Percentiles rank a stretch among this genome's conserved stretches.
Evolutionary conservation across 495 filamentous ascomycete genomes (phyloP).

Genomic region (Aspergillus sclerotioniger): DNA sequence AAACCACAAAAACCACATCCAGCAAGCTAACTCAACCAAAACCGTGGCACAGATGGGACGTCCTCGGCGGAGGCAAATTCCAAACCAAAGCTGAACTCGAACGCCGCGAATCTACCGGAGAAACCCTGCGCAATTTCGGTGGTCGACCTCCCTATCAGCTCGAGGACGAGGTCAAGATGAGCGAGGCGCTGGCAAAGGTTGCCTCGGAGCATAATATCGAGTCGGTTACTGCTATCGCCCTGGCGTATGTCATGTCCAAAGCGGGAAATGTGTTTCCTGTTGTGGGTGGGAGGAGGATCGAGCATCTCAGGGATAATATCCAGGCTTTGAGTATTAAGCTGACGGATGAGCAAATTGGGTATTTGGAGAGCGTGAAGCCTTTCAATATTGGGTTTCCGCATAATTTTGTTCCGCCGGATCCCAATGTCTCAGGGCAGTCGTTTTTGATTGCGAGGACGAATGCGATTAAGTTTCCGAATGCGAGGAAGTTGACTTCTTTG

Average conservation of each 20-base stretch:
- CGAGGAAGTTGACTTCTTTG: neutral
- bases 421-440: neutral
- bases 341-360: constrained; percentile 53
- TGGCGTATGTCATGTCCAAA: constrained; percentile 74
- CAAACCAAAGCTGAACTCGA: constrained; percentile 36
- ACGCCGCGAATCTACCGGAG: constrained; percentile 29
- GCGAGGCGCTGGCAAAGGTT: constrained; percentile 49
- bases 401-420: neutral
- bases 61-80: constrained; percentile 54
- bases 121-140: constrained; percentile 25
- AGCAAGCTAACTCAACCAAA: too few species aligned
- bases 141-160: constrained; percentile 20
- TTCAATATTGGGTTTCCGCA: constrained; percentile 55
- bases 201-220: constrained; percentile 48
- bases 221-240: constrained; percentile 56
- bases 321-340: constrained; percentile 53
- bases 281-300: constrained; percentile 64
- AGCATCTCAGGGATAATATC: constrained; percentile 63
- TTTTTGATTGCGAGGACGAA: neutral
- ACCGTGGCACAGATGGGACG: constrained; percentile 39
- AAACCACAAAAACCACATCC: too few species aligned
- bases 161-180: constrained; percentile 43
- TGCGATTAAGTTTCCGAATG: neutral
- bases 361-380: constrained; percentile 48
- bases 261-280: constrained; percentile 75